Evolutionary conservation across 2,329 filamentous ascomycete genomes (phyloP), one percentile per base, ranked within the genome.

Genomic region (Aspergillus intermedius): DNA sequence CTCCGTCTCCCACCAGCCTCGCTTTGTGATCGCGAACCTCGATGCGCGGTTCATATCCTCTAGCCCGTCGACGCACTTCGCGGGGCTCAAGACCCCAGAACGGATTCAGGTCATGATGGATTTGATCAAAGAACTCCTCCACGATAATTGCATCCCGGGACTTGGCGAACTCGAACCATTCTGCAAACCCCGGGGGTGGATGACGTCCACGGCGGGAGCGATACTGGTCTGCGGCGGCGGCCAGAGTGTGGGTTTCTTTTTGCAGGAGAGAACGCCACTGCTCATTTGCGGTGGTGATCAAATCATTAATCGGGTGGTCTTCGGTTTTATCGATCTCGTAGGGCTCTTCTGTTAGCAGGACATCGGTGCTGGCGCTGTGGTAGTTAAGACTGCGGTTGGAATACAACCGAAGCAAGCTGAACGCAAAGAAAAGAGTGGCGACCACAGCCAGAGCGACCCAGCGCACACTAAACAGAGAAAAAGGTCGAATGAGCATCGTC

Each of bases 101-200:
- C 0, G 76, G 75, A 23, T 60, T 65, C 22, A 77, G 45, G 48
- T 78, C 76, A 49, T 73, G 58, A 56, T 78, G 75, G 8, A 78
- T 74, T 50, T 73, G 74, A 50, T 78, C 75, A 54, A 76, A 73
- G 5, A 35, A 35, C 5, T 75, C 71, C 55, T 78, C 76, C 4
- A 78, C 61, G 1, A 78, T 63, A 25, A 77, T 34, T 1, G 72
- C 68, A 45, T 70, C 60, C 42, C 71, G 59, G 9, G 65, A 61
- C 28, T 65, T 57, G 6, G 76, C 75, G 54, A 68, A 77, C 4
- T 65, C 51, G 52, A 67, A 73, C 76, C 76, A 78, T 34, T 59
- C 50, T 42, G 75, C 73, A 54, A 78, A 79, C 2, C 66, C 64
- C 1, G 34, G 34, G 34, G 34, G 34, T 7, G 34, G 34, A 35